A percentile compares a stretch with the other conserved stretches of the same genome.
Evolutionary conservation across 139 green algal genomes (phyloP).

Genomic region (Zygnema cylindricum): DNA sequence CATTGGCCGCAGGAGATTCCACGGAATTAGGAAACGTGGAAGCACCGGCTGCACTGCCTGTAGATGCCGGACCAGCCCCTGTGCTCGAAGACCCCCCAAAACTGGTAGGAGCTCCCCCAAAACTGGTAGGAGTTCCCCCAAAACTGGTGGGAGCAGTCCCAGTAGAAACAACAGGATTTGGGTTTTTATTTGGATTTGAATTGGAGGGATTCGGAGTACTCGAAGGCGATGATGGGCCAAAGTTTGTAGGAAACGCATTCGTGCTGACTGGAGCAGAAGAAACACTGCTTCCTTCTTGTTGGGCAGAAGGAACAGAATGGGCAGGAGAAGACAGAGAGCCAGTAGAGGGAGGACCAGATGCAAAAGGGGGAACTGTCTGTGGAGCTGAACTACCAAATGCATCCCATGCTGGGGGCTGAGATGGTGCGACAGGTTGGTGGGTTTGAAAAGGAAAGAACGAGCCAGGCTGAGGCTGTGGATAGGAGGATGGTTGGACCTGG

Average conservation of each 20-base stretch:
- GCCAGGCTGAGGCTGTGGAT: not conserved
- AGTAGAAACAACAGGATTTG: too few species aligned
- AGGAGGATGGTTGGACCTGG: not conserved
- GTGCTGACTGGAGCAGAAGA: not conserved
- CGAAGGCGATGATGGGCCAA: not conserved
- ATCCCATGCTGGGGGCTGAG: not conserved
- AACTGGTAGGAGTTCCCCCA: not conserved
- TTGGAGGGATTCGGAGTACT: too few species aligned
- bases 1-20: not conserved
- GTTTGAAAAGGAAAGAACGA: not conserved
- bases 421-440: not conserved
- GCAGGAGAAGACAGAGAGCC: not conserved
- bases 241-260: not conserved
- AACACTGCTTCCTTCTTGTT: not conserved
- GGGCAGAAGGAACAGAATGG: not conserved
- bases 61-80: not conserved
- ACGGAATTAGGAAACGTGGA: not conserved
- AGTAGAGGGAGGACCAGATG: slow-evolving; percentile 7
- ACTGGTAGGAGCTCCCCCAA: not conserved
- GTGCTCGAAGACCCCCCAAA: not conserved
- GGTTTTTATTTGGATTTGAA: too few species aligned
- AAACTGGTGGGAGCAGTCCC: not conserved
- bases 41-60: not conserved
- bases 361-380: not conserved
- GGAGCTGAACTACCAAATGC: not conserved